These are phyloP conservation scores for Cryphonectria nitschkei DNA, from an alignment of 2,329 filamentous ascomycete species.

Conservation along the genomic window DNA sequence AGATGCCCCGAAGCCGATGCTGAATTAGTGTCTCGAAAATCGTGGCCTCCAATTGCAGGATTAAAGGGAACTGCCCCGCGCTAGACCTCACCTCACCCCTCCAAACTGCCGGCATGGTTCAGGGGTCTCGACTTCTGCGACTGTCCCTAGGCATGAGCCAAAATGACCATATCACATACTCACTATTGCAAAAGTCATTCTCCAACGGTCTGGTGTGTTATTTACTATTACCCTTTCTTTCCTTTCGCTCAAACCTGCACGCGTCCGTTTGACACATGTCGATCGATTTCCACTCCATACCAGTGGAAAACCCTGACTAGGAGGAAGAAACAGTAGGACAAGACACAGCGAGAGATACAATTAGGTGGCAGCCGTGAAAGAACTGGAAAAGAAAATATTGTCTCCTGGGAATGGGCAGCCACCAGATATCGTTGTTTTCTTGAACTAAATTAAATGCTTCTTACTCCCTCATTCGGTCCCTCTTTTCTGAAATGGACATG, in stretches of 20 bases:
- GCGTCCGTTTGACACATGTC: not conserved
- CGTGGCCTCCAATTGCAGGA: constrained; percentile 26
- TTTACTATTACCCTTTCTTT: not conserved
- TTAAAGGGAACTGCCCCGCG: constrained; percentile 26
- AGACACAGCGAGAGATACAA: not conserved
- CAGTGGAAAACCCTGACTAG: not conserved
- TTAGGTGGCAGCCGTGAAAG: not conserved
- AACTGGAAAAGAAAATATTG: too few species aligned
- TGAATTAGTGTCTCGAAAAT: constrained; percentile 23
- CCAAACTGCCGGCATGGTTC: constrained; percentile 16
- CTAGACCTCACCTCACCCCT: constrained; percentile 14
- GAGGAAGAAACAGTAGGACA: not conserved
- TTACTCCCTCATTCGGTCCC: not conserved
- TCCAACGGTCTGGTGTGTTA: not conserved
- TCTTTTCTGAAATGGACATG: not conserved
- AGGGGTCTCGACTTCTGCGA: constrained; percentile 7
- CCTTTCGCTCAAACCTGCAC: not conserved
- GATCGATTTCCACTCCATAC: not conserved
- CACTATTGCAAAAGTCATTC: not conserved
- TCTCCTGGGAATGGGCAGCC: too few species aligned
- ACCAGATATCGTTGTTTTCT: not conserved
- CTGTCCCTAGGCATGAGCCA: not conserved
- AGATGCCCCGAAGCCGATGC: not conserved
- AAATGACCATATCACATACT: not conserved
- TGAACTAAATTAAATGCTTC: not conserved